Evolutionary conservation across 2,329 filamentous ascomycete species (phyloP).

Genomic region (Didymella arachidicola): DNA sequence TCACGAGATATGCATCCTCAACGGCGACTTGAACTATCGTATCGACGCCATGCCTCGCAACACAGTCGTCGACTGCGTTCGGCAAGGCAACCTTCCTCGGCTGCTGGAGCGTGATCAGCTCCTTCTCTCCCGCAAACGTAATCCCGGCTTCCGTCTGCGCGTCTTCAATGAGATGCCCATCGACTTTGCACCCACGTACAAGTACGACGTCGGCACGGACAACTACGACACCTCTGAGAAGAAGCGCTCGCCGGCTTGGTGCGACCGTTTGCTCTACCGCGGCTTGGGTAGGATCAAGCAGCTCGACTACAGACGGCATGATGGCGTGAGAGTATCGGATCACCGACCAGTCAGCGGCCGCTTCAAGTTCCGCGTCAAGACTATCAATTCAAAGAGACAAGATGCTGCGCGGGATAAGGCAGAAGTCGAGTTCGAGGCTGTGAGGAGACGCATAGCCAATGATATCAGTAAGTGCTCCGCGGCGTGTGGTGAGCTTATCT

Average conservation of each 20-base stretch:
- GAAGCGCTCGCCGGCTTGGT: slow-evolving; percentile 93
- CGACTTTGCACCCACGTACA: slow-evolving; percentile 94
- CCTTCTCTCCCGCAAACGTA: slow-evolving; percentile 85
- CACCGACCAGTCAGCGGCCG: slow-evolving; percentile 89
- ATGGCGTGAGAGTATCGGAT: slow-evolving; percentile 82
- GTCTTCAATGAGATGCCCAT: slow-evolving; percentile 92
- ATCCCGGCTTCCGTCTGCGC: slow-evolving; percentile 86
- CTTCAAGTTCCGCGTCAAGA: slow-evolving; percentile 86
- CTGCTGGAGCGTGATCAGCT: slow-evolving; percentile 93
- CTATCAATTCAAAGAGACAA: slow-evolving; percentile 72
- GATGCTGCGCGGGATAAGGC: slow-evolving; percentile 74
- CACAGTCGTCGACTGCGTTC: slow-evolving; percentile 85
- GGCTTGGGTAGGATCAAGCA: slow-evolving; percentile 84
- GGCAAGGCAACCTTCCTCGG: slow-evolving; percentile 80
- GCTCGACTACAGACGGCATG: slow-evolving; percentile 85
- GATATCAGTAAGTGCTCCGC: slow-evolving; percentile 72
- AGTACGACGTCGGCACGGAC: slow-evolving; percentile 96
- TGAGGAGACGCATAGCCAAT: slow-evolving; percentile 71
- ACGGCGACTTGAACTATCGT: slow-evolving; percentile 96
- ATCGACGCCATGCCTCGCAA: slow-evolving; percentile 97
- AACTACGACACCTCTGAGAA: slow-evolving; percentile 96
- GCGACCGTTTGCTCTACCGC: slow-evolving; percentile 88
- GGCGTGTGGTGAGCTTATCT: neutral
- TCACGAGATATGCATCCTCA: slow-evolving; percentile 95
- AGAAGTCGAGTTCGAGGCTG: slow-evolving; percentile 75